Evolutionary conservation across 2,329 filamentous ascomycete species (phyloP).

Genomic region (Calonectria hawksworthii): DNA sequence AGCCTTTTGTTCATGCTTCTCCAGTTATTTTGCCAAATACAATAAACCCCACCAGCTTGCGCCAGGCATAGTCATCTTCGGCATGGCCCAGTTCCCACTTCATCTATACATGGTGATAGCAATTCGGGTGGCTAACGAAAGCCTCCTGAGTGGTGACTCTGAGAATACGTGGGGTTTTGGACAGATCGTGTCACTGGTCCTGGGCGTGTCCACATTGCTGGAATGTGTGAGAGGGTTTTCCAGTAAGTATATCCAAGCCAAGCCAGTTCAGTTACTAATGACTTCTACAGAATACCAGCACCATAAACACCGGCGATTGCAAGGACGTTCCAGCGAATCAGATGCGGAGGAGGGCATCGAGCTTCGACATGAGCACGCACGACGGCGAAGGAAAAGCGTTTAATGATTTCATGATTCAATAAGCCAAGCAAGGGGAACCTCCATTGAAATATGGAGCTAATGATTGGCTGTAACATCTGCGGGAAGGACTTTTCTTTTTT

Average conservation of each 20-base stretch:
- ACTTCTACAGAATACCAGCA: neutral
- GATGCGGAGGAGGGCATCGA: neutral
- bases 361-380: neutral
- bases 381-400: neutral
- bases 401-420: neutral
- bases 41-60: neutral
- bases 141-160: neutral
- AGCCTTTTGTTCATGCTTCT: neutral
- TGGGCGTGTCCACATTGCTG: neutral
- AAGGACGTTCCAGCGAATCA: neutral
- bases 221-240: neutral
- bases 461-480: fast-evolving
- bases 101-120: neutral
- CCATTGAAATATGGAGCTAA: neutral
- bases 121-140: neutral
- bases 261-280: neutral
- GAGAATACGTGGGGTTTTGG: neutral
- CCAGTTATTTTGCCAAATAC: constrained; percentile 1
- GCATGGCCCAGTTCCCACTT: neutral
- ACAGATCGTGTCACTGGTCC: neutral
- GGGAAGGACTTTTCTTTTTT: neutral
- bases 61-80: neutral
- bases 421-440: neutral
- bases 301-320: neutral
- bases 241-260: neutral